Percentiles rank a stretch among this genome's conserved stretches.
phyloP scores from a whole-genome alignment of 352 stramenopile genomes.

The Hyaloperonospora brassicae region DNA sequence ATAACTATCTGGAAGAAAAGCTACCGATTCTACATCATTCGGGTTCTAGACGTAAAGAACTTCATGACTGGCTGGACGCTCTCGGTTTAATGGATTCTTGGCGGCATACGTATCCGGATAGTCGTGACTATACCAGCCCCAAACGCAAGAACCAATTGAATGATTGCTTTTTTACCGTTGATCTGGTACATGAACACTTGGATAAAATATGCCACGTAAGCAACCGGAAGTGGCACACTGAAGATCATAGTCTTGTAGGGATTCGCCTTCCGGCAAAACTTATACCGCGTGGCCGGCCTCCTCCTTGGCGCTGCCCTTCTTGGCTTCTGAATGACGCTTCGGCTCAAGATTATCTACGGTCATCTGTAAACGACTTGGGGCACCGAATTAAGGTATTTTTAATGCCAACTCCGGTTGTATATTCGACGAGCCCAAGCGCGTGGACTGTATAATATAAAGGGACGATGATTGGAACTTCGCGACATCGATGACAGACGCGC shows the following conservation, averaged over 20 bases:
- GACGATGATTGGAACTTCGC: conserved; percentile 4
- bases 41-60: neutral
- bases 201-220: conserved; percentile 3
- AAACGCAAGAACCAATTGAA: conserved; percentile 10
- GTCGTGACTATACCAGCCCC: conserved; percentile 6
- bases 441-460: conserved; percentile 10
- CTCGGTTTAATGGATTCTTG: conserved; percentile 10
- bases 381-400: conserved; percentile 6
- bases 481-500: neutral
- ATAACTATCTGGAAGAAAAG: neutral
- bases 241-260: conserved; percentile 12
- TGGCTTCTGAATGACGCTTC: conserved; percentile 4
- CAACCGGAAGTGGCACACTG: conserved; percentile 14
- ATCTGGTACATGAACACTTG: conserved; percentile 11
- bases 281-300: neutral
- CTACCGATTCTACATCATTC: neutral
- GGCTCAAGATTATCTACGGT: neutral
- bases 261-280: conserved; percentile 4
- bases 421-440: conserved; percentile 14
- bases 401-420: conserved; percentile 12
- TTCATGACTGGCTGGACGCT: neutral
- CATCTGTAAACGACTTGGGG: neutral
- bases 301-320: conserved; percentile 2
- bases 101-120: conserved; percentile 8
- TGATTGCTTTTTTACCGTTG: conserved; percentile 12